Evolutionary conservation across 495 filamentous ascomycete species (phyloP).

Genomic region (Aspergillus cristatus): DNA sequence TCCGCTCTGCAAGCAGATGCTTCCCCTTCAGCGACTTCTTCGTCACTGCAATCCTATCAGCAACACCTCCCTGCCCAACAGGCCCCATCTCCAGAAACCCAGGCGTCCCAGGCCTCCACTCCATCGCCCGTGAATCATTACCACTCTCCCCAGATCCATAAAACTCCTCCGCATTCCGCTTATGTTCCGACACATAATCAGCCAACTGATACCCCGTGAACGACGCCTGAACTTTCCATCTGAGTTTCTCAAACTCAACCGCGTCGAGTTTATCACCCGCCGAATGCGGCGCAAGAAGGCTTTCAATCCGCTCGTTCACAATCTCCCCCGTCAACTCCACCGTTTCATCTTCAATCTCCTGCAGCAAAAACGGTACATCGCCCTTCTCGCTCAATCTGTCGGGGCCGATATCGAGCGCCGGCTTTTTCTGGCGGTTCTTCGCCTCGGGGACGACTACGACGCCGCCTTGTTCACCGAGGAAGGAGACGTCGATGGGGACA

Average conservation of each 20-base stretch:
- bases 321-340: neutral
- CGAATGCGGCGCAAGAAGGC: constrained; percentile 8
- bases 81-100: constrained; percentile 11
- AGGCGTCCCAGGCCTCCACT: constrained; percentile 27
- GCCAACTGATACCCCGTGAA: constrained; percentile 29
- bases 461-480: constrained; percentile 33
- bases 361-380: constrained; percentile 19
- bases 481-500: too few species aligned
- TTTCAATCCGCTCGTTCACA: constrained; percentile 18
- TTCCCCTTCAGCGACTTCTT: constrained; percentile 21
- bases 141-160: too few species aligned
- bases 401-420: neutral
- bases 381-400: constrained; percentile 2
- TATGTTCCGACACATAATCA: constrained; percentile 15
- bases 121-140: too few species aligned
- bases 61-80: constrained; percentile 1
- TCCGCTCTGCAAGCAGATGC: constrained; percentile 22
- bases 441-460: constrained; percentile 27
- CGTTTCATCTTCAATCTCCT: constrained; percentile 18
- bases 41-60: constrained; percentile 7
- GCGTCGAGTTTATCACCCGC: constrained; percentile 14
- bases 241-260: constrained; percentile 20
- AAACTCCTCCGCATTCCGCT: neutral
- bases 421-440: constrained; percentile 7
- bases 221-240: constrained; percentile 17